Evolutionary conservation across 1,139 yeast genomes (phyloP), one percentile per base, ranked within the genome.

Genomic region (Magnusiomyces paraingens): DNA sequence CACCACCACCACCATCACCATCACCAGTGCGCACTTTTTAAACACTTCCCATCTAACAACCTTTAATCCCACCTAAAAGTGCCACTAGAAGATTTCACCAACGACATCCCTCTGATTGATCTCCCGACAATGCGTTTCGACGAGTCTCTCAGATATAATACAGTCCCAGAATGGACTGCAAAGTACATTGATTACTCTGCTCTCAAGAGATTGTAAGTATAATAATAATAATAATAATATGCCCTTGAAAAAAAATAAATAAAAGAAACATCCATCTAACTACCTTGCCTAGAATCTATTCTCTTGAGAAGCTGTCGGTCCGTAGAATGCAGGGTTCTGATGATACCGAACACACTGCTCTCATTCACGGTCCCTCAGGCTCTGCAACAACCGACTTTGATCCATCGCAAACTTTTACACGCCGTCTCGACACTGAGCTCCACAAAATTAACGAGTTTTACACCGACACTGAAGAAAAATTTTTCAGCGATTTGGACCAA

Each of bases 101-200:
- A 15, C 36, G 49, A 49, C 11, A 44, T 47, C 39, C 53, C 53
- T 20, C 46, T 51, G n/a, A 43, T 44, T 35, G 53, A 51, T 22
- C 46, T 51, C 10, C 17, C 44, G 18, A 48, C 47, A 52, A 85
- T 85, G 93, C 85, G 85, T 74, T 85, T 85, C 67, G 78, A 85
- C 51, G 86, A 83, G 61, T 82, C 89, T 41, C 73, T 85, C 55
- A 86, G 84, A 69, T 83, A 85, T 70, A 85, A 85, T 67, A 86
- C 88, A 21, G 91, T 85, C 39, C 91, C 93, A 3, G 93, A 85
- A 64, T 85, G 93, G 91, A 77, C 83, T 52, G 81, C 84, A 54
- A 70, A 76, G 58, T 85, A 85, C 64, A 74, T 85, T 58, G 83
- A 82, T 65, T 84, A 84, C 66, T 80, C 84, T 3, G 75, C 78